phyloP scores from a whole-genome alignment of 345 rosid genomes.

The Aquilaria malaccensis region DNA sequence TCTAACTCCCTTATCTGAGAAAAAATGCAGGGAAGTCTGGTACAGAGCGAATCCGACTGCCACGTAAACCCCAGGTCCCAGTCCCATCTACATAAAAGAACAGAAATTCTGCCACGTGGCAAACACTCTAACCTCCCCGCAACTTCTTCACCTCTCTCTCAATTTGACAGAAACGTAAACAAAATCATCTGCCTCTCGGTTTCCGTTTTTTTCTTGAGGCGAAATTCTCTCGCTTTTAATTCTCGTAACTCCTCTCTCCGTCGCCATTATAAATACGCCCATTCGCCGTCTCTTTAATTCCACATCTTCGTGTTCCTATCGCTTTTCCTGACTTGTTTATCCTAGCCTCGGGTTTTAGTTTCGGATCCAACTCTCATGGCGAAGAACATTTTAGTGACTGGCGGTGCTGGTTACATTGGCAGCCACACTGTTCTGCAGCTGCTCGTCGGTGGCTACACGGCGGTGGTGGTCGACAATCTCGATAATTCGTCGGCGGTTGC shows the following conservation, averaged over 20 bases:
- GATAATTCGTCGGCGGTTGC: conserved; percentile 68
- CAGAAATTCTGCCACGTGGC: neutral
- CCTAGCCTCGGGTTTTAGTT: neutral
- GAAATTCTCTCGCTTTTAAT: no score
- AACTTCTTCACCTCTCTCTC: neutral
- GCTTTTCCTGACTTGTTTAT: conserved; percentile 19
- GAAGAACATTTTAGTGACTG: conserved; percentile 64
- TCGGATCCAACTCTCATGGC: conserved; percentile 20
- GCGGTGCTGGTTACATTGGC: conserved; percentile 98
- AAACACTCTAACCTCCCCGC: neutral
- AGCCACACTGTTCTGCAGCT: conserved; percentile 95
- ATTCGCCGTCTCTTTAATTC: conserved; percentile 12
- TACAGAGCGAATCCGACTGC: no score
- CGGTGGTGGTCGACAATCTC: conserved; percentile 82
- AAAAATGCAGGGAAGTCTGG: no score
- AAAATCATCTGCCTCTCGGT: neutral
- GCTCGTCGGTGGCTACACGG: conserved; percentile 53
- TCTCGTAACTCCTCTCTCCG: no score
- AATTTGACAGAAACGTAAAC: neutral
- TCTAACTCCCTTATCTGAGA: no score
- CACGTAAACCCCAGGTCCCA: no score
- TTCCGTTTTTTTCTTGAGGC: no score
- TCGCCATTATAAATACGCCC: conserved; percentile 10
- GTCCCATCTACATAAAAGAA: no score
- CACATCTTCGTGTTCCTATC: neutral